Base-by-base conservation (phyloP, 2,329 filamentous ascomycete species). In the Pseudogymnoascus sp. region DNA sequence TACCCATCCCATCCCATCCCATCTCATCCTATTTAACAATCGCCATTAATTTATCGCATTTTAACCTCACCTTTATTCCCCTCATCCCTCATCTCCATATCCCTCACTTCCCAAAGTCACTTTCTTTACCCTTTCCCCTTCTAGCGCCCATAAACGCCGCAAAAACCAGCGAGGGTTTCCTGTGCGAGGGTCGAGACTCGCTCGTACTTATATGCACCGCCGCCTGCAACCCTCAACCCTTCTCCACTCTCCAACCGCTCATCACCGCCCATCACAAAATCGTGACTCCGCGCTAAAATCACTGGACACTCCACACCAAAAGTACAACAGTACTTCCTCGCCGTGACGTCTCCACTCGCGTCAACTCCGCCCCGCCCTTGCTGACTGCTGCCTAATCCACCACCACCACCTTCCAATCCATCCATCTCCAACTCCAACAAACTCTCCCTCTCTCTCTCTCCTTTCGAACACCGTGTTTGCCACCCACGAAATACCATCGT, bases 381-480 rank as follows among this genome's bases (percentile, higher is more conserved):
- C 25, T 50, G 43, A 50, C 43, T 50, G 43, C 43, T 50, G 43
- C 43, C 43, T 50, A 50, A 50, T 50, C 43, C n/a, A 38, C 36
- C 36, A 39, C 43, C 43, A 50, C 25, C 43, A 28, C 22, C 41
- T 50, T 28, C 39, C 43, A 50, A 50, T 50, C 43, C 43, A 50
- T 50, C 43, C n/a, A 20, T 50, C 7, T 30, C 43, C 14, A n/a
- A 15, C 43, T 30, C 22, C 6, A 50, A 43, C 28, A 4, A 30
- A 30, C 28, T 43, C 39, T 47, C 41, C 28, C 41, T 25, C 39
- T 11, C 41, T 28, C 41, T 50, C 43, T 30, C 43, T 15, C n/a
- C 25, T 30, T 50, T 50, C 43, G 25, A 50, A 15, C 43, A 50
- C 25, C 43, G 43, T 50, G 43, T 50, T 50, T 50, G 43, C 43